Evolutionary conservation across 305 asterid genomes (phyloP), one percentile per base, ranked within the genome.

Genomic region (Ilex paraguariensis): DNA sequence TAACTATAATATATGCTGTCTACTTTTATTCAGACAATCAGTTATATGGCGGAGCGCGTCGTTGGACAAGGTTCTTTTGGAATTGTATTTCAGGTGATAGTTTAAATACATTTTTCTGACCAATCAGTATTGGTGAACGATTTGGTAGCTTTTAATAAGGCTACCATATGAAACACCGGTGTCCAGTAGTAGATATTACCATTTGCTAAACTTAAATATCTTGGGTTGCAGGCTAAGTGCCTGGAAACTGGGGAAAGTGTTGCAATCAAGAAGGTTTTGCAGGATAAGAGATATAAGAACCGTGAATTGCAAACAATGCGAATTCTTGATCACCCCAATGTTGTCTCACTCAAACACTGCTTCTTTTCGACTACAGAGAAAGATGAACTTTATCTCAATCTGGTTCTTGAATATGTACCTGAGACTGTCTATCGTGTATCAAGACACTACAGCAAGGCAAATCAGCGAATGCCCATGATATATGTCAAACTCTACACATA

Each of bases 11-110:
- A 2, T 36, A 36, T 36, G 42, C 9, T 36, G 4, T 5, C 62
- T 40, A 17, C 12, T 30, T 62, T 57, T 50, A 31, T 70, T 65
- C 79, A 90, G 94, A 83, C 95, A 60, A 84, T 90, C 42, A 90
- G 95, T 78, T 90, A 87, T 67, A 85, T 87, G 91, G 95, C 95
- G 3, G 97, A 90, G 79, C 86, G 90, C 32, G 73, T 90, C 55
- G 97, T 85, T 48, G 94, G 94, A 56, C 91, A 85, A 73, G 95
- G 95, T 62, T 87, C 95, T 44, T 90, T 85, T 60, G 95, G 97
- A 52, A 81, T 87, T 59, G 97, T 90, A 42, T 87, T 83, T 73
- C 97, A 83, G 91, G 97, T 89, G 70, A 72, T 67, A 55, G 0
- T 11, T 7, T 53, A 53, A 53, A 30, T 30, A 5, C 30, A 14